Evolutionary conservation across 805 yeast species (phyloP).

Genomic region (Saturnispora saitoi): DNA sequence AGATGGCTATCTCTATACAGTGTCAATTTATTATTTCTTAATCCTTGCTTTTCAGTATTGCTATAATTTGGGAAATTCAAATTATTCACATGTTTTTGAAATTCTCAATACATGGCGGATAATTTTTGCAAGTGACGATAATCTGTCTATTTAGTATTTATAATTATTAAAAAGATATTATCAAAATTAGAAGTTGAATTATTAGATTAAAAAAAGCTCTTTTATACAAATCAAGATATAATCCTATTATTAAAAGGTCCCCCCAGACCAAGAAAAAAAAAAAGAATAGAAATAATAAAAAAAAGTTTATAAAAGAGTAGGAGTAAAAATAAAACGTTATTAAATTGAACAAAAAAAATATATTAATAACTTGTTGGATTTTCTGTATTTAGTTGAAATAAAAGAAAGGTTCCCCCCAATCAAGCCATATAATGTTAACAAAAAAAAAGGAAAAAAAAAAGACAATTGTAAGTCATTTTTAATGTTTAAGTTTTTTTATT

Average conservation of each 20-base stretch:
- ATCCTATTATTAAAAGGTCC: not conserved
- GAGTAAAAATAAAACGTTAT: constrained; percentile 1
- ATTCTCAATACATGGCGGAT: too few species aligned
- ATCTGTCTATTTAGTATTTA: too few species aligned
- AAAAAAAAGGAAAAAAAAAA: not conserved
- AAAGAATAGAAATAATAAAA: not conserved
- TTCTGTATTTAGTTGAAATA: not conserved
- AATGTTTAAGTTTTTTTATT: not conserved
- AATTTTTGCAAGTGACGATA: too few species aligned
- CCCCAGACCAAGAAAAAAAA: not conserved
- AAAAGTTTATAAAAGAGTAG: not conserved
- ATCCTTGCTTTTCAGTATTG: too few species aligned
- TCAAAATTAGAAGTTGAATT: not conserved
- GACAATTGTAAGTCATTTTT: not conserved
- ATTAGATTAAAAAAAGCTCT: not conserved
- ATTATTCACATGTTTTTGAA: too few species aligned
- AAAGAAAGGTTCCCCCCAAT: constrained; percentile 1
- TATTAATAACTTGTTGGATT: constrained; percentile 1
- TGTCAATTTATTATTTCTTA: too few species aligned
- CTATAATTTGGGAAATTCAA: too few species aligned
- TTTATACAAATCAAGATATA: not conserved
- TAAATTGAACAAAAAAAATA: not conserved
- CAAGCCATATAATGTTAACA: not conserved
- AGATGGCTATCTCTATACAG: too few species aligned
- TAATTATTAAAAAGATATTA: not conserved